Evolutionary conservation across 2,329 filamentous ascomycete genomes (phyloP).

Genomic region (Seiridium unicorne): DNA sequence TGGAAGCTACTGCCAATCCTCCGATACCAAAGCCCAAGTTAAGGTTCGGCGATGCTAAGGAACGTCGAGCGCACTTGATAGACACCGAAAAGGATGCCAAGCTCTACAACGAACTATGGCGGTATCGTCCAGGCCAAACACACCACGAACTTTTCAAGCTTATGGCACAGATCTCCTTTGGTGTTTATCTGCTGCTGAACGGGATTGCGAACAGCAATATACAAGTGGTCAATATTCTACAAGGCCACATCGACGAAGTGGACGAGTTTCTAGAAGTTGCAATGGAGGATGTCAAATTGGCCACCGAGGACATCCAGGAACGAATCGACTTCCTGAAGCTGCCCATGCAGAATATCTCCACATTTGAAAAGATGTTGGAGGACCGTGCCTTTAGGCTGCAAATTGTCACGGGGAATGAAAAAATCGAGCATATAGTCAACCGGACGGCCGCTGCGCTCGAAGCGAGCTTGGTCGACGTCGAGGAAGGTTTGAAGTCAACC

Average conservation of each 20-base stretch:
- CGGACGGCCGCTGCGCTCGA: conserved; percentile 74
- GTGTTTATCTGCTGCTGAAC: conserved; percentile 82
- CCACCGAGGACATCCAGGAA: conserved; percentile 74
- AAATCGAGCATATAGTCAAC: conserved; percentile 85
- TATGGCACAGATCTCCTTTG: conserved; percentile 89
- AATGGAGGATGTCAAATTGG: conserved; percentile 79
- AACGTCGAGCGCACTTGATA: conserved; percentile 65
- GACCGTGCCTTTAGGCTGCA: conserved; percentile 79
- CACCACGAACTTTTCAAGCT: conserved; percentile 90
- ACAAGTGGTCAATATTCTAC: conserved; percentile 85
- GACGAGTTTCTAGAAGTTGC: conserved; percentile 87
- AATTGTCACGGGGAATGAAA: conserved; percentile 83
- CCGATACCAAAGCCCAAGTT: conserved; percentile 49
- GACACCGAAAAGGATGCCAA: conserved; percentile 67
- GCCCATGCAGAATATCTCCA: conserved; percentile 76
- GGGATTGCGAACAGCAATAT: conserved; percentile 84
- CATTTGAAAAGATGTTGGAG: conserved; percentile 86
- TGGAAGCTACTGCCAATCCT: conserved; percentile 61
- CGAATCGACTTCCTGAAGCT: conserved; percentile 78
- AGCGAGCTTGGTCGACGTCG: conserved; percentile 75
- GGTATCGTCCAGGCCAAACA: conserved; percentile 69
- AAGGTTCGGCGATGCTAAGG: conserved; percentile 54
- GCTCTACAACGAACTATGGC: conserved; percentile 73
- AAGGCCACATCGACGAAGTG: conserved; percentile 89
- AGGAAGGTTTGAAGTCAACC: conserved; percentile 73